Conservation (phyloP, 352 stramenopile species). For the Phytophthora ramorum region DNA sequence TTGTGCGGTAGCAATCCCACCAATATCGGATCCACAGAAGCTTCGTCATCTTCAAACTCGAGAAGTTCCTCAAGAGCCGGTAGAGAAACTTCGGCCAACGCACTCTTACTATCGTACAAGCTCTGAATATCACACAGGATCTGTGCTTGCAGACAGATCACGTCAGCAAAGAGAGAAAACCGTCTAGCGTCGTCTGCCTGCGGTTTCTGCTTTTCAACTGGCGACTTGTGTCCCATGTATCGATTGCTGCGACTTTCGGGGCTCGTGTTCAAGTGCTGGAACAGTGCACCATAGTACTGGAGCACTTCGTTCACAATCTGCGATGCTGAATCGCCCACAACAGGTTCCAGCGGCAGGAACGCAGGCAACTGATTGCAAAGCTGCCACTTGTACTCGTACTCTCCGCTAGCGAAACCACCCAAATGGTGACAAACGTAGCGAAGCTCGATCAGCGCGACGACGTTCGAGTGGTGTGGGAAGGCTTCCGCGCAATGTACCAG, state of each 20-base stretch:
- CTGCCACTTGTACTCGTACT: constrained; percentile 80
- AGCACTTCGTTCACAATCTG: constrained; percentile 83
- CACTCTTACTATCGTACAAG: constrained; percentile 81
- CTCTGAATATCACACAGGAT: constrained; percentile 84
- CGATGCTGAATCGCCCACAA: constrained; percentile 65
- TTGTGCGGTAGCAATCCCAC: constrained; percentile 45
- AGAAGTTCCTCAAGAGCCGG: constrained; percentile 74
- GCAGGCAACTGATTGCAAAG: constrained; percentile 68
- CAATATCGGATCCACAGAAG: constrained; percentile 54
- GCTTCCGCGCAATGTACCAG: constrained; percentile 68
- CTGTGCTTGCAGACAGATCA: constrained; percentile 69
- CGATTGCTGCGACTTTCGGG: constrained; percentile 49
- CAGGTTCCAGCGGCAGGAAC: constrained; percentile 49
- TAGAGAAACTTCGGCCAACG: constrained; percentile 66
- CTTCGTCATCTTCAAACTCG: constrained; percentile 83
- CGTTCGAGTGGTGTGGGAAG: constrained; percentile 71
- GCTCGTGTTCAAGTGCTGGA: constrained; percentile 67
- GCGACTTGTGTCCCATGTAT: constrained; percentile 37
- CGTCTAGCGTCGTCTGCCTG: constrained; percentile 14
- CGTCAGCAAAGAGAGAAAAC: constrained; percentile 62
- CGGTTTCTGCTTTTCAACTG: constrained; percentile 11
- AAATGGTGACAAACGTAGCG: constrained; percentile 87
- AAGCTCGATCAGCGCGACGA: constrained; percentile 79
- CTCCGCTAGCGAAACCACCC: constrained; percentile 59
- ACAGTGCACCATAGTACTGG: constrained; percentile 74